Evolutionary conservation across 148 eudicot genomes (phyloP).

Genomic region (Simmondsia chinensis): DNA sequence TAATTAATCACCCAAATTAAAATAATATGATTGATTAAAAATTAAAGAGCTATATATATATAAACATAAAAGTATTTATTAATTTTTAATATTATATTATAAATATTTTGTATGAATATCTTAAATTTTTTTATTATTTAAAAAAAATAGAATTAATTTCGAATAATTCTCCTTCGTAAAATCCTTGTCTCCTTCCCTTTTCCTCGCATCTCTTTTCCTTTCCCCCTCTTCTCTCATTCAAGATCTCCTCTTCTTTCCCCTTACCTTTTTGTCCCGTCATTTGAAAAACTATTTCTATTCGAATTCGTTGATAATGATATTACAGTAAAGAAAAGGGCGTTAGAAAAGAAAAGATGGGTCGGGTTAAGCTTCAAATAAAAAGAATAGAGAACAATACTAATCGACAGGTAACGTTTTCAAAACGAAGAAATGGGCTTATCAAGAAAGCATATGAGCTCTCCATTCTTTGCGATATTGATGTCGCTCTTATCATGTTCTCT

Average conservation of each 20-base stretch:
- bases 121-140: background rate
- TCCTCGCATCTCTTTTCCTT: slow-evolving; percentile 17
- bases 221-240: slow-evolving; percentile 9
- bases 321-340: background rate
- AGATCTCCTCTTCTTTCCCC: slow-evolving; percentile 7
- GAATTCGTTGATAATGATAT: too few relatives aligned
- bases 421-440: slow-evolving; percentile 73
- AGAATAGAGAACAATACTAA: slow-evolving; percentile 64
- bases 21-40: too few relatives aligned
- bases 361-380: slow-evolving; percentile 64
- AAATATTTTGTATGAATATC: background rate
- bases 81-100: too few relatives aligned
- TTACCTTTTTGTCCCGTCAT: background rate
- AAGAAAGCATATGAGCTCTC: slow-evolving; percentile 81
- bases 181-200: slow-evolving; percentile 3
- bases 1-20: too few relatives aligned
- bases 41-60: too few relatives aligned
- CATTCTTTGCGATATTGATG: slow-evolving; percentile 66
- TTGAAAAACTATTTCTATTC: too few relatives aligned
- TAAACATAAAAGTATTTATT: too few relatives aligned
- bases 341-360: slow-evolving; percentile 35
- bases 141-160: background rate
- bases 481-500: slow-evolving; percentile 74
- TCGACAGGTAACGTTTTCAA: slow-evolving; percentile 87
- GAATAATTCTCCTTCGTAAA: background rate